These are phyloP conservation scores for Malus hybrid DNA, from an alignment of 331 rosid genomes.

Conservation along the genomic window DNA sequence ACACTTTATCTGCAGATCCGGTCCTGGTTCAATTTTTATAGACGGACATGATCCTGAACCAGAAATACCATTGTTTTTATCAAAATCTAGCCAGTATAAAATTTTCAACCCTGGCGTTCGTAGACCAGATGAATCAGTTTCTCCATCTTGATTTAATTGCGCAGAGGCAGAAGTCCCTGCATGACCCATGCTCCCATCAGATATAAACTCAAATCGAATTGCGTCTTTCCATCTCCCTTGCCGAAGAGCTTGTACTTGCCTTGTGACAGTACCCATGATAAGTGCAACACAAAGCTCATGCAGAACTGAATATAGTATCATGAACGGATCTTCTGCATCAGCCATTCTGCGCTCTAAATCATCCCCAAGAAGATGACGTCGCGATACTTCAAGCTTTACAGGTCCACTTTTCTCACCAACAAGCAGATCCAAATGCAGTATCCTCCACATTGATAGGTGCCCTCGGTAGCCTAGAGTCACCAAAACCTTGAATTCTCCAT, in stretches of 20 bases:
- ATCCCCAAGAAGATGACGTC: conserved; percentile 72
- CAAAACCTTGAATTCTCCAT: conserved; percentile 87
- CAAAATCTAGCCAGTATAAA: conserved; percentile 86
- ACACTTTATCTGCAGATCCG: conserved; percentile 82
- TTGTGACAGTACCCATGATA: conserved; percentile 80
- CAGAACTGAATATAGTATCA: conserved; percentile 65
- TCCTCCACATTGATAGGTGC: conserved; percentile 94
- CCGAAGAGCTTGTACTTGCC: conserved; percentile 85
- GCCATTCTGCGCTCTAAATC: conserved; percentile 99
- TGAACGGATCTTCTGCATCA: conserved; percentile 75
- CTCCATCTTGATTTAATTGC: conserved; percentile 73
- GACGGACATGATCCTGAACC: conserved; percentile 67
- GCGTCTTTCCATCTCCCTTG: conserved; percentile 98
- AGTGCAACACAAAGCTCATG: conserved; percentile 92
- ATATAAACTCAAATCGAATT: conserved; percentile 79
- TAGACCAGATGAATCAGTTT: conserved; percentile 64
- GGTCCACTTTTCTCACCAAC: conserved; percentile 79
- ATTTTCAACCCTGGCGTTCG: conserved; percentile 90
- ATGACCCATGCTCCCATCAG: conserved; percentile 59
- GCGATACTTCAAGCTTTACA: conserved; percentile 60
- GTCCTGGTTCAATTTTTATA: conserved; percentile 88
- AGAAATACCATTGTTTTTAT: conserved; percentile 53
- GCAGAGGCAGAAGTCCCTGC: conserved; percentile 52
- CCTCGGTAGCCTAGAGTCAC: conserved; percentile 96
- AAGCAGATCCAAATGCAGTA: conserved; percentile 85